Evolutionary conservation across 805 yeast genomes (phyloP).

Genomic region (Starmerella bombi): DNA sequence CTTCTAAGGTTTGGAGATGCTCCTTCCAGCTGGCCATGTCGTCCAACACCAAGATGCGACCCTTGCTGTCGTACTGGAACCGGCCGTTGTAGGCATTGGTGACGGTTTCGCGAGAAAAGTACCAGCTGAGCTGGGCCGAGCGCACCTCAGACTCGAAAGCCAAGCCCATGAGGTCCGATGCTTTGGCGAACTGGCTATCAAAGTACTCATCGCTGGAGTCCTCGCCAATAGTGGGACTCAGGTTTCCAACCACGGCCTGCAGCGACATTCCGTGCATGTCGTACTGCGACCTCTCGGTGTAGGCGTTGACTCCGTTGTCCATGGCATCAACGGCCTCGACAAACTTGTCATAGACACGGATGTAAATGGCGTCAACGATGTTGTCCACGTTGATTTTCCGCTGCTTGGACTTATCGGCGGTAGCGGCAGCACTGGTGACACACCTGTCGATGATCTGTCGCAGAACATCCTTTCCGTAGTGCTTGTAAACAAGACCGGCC

Average conservation of each 20-base stretch:
- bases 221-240: constrained; percentile 79
- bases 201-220: constrained; percentile 46
- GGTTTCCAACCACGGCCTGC: constrained; percentile 60
- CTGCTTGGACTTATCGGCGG: background rate
- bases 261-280: constrained; percentile 60
- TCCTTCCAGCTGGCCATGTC: constrained; percentile 91
- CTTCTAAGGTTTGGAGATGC: constrained; percentile 59
- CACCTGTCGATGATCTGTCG: constrained; percentile 28
- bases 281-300: constrained; percentile 48
- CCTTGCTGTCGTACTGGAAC: constrained; percentile 47
- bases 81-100: constrained; percentile 52
- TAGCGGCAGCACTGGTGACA: background rate
- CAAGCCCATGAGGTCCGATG: constrained; percentile 71
- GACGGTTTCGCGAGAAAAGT: constrained; percentile 76
- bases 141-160: constrained; percentile 57
- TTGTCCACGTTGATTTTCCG: constrained; percentile 30
- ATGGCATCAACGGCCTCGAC: constrained; percentile 86
- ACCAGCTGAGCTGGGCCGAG: constrained; percentile 72
- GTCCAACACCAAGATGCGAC: constrained; percentile 61
- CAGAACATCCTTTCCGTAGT: constrained; percentile 32
- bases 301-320: constrained; percentile 75
- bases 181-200: constrained; percentile 53
- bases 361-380: constrained; percentile 52
- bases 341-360: constrained; percentile 71
- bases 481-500: constrained; percentile 84